These are phyloP conservation scores for Torulaspora indica DNA, from an alignment of 805 yeast species.

Conservation along the genomic window DNA sequence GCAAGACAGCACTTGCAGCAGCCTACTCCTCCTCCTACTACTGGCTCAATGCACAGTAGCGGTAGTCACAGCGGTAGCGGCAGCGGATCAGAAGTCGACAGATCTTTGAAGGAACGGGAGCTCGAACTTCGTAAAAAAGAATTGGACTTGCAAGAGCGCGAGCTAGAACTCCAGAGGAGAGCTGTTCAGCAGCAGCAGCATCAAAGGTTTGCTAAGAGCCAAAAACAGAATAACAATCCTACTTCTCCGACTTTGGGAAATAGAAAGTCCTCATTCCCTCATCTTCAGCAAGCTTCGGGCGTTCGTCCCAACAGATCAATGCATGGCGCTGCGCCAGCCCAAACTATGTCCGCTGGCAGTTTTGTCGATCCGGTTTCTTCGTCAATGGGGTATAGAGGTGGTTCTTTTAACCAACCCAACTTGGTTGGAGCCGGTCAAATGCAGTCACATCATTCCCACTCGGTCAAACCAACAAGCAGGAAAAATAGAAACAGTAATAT, in stretches of 20 bases:
- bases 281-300: conserved; percentile 19
- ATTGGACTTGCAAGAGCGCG: conserved; percentile 35
- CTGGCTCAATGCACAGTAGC: conserved; percentile 8
- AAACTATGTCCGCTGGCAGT: conserved; percentile 18
- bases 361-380: conserved; percentile 25
- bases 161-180: conserved; percentile 31
- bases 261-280: conserved; percentile 22
- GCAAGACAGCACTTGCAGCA: conserved; percentile 13
- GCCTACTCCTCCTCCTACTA: conserved; percentile 10
- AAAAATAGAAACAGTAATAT: conserved; percentile 36
- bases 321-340: conserved; percentile 28
- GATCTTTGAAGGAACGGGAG: conserved; percentile 29
- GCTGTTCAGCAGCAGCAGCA: conserved; percentile 24
- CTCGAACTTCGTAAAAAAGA: conserved; percentile 34
- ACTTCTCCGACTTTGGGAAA: conserved; percentile 14
- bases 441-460: conserved; percentile 17
- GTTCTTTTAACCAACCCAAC: neutral
- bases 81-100: conserved; percentile 14
- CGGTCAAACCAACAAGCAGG: conserved; percentile 36
- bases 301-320: conserved; percentile 26
- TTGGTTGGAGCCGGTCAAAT: conserved; percentile 10
- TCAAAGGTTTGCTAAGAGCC: conserved; percentile 12
- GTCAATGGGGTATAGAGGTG: conserved; percentile 10
- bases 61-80: conserved; percentile 12
- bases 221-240: conserved; percentile 3